Evolutionary conservation across 768 basidiomycete genomes (phyloP).

Genomic region (Wakefieldia striispora): DNA sequence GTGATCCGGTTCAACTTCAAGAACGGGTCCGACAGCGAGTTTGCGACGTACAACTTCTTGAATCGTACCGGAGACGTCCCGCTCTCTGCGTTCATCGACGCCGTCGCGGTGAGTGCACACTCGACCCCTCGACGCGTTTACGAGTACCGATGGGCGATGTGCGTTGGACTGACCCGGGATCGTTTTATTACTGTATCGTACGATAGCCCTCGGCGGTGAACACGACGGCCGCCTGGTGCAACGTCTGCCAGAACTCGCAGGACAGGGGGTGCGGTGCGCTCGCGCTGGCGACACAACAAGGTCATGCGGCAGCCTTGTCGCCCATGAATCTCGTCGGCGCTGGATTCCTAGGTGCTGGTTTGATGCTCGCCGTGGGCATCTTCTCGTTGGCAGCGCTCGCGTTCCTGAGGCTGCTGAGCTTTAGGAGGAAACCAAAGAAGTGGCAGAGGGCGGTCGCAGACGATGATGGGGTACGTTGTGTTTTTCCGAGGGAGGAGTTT

Average conservation of each 20-base stretch:
- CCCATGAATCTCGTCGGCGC: conserved; percentile 55
- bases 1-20: conserved; percentile 66
- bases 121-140: too few relatives aligned
- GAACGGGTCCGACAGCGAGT: conserved; percentile 56
- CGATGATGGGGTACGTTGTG: conserved; percentile 20
- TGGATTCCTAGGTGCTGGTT: conserved; percentile 65
- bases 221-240: conserved; percentile 36
- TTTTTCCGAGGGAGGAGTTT: not conserved
- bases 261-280: conserved; percentile 57
- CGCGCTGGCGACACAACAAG: conserved; percentile 29
- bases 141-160: too few relatives aligned
- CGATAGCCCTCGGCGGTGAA: conserved; percentile 48
- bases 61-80: conserved; percentile 48
- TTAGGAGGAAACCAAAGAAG: conserved; percentile 19
- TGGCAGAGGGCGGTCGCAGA: not conserved
- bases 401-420: conserved; percentile 38
- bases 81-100: conserved; percentile 48
- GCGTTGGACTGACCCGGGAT: not conserved
- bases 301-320: conserved; percentile 31
- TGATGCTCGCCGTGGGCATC: conserved; percentile 44
- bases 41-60: conserved; percentile 49
- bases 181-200: too few relatives aligned
- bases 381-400: conserved; percentile 37
- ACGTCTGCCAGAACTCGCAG: conserved; percentile 45
- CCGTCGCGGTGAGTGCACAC: conserved; percentile 33